A percentile compares a stretch with the other conserved stretches of the same genome.
phyloP scores from a whole-genome alignment of 1,284 basidiomycete species.

The Leccinum solheimii region DNA sequence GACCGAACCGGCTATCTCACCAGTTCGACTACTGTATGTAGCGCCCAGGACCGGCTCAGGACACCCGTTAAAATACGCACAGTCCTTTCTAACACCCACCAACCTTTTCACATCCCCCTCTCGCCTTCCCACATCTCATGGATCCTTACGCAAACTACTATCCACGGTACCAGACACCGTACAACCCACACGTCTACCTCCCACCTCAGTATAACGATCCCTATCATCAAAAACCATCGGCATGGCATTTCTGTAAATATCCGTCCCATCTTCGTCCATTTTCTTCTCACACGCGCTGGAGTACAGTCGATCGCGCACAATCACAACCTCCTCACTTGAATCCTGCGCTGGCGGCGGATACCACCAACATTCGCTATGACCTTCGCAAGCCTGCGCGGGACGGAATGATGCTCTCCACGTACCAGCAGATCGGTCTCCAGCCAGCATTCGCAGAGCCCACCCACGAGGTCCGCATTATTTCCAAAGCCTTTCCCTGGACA shows the following conservation, averaged over 20 bases:
- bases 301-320: conserved; percentile 22
- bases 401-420: conserved; percentile 45
- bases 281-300: background rate
- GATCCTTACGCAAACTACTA: conserved; percentile 24
- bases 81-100: conserved; percentile 2
- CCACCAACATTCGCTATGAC: conserved; percentile 51
- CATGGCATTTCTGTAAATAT: conserved; percentile 23
- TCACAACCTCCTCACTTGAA: conserved; percentile 46
- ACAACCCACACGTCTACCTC: conserved; percentile 36
- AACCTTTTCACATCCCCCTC: conserved; percentile 2
- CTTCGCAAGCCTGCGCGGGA: conserved; percentile 42
- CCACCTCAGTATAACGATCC: conserved; percentile 22
- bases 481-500: conserved; percentile 59
- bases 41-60: conserved; percentile 11
- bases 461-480: conserved; percentile 48
- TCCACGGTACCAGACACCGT: conserved; percentile 29
- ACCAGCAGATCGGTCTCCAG: conserved; percentile 38
- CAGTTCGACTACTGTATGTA: background rate
- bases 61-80: conserved; percentile 13
- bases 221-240: conserved; percentile 14
- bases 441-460: conserved; percentile 38
- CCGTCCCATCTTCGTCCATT: background rate
- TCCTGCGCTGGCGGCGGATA: conserved; percentile 51
- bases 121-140: conserved; percentile 15
- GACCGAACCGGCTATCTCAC: conserved; percentile 11